Conservation (phyloP, 768 basidiomycete species). For the Glaciozyma antarctica region DNA sequence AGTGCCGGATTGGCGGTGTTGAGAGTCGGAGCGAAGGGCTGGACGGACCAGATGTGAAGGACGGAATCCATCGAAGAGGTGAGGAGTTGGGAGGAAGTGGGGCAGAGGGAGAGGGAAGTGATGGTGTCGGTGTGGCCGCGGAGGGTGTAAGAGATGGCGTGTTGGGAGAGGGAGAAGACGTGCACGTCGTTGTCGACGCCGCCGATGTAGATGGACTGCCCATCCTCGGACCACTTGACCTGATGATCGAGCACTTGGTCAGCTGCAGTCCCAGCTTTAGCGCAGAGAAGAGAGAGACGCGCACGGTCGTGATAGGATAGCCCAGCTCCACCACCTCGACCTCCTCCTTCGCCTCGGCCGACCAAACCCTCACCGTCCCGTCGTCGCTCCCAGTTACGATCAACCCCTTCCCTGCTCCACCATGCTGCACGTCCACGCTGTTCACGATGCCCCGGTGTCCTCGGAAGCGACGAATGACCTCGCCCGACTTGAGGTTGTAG, state of each 20-base stretch:
- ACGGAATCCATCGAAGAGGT: conserved; percentile 85
- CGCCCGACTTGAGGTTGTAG: conserved; percentile 72
- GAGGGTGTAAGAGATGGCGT: conserved; percentile 67
- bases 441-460: conserved; percentile 91
- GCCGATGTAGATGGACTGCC: conserved; percentile 76
- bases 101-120: conserved; percentile 83
- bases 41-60: conserved; percentile 79
- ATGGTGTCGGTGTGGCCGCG: conserved; percentile 85
- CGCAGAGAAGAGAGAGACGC: background rate
- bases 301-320: conserved; percentile 74
- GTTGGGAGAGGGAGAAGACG: conserved; percentile 43
- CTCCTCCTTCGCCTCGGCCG: conserved; percentile 63
- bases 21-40: conserved; percentile 82
- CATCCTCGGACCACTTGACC: conserved; percentile 70
- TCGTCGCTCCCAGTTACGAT: conserved; percentile 85
- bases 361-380: conserved; percentile 84
- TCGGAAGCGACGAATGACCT: conserved; percentile 67
- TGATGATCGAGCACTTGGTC: background rate
- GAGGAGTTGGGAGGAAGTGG: conserved; percentile 74
- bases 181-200: conserved; percentile 95
- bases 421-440: conserved; percentile 50
- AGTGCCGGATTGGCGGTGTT: conserved; percentile 62
- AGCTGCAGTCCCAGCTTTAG: too few species aligned
- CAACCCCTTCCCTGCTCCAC: conserved; percentile 76
- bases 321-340: conserved; percentile 67